phyloP scores from a whole-genome alignment of 164 flowering plant genomes.

The Magnolia changhungtana region DNA sequence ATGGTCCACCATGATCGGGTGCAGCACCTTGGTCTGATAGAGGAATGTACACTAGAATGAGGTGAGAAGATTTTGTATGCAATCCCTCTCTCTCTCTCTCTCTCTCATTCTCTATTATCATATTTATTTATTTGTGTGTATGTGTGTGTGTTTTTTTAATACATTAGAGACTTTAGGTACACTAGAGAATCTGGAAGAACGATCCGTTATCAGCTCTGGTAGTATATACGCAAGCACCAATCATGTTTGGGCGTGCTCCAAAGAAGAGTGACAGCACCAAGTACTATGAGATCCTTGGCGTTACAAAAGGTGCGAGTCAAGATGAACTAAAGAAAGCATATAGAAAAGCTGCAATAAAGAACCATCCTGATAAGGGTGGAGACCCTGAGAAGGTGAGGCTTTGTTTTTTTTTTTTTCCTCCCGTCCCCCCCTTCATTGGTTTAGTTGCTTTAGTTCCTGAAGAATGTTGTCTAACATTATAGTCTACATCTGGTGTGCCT shows the following conservation, averaged over 20 bases:
- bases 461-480: neutral
- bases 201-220: neutral
- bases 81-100: no score
- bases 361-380: slow-evolving; percentile 68
- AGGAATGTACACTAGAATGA: no score
- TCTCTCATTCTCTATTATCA: neutral
- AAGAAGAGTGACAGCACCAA: slow-evolving; percentile 48
- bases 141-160: neutral
- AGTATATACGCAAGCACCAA: slow-evolving; percentile 7
- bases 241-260: slow-evolving; percentile 61
- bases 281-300: slow-evolving; percentile 55
- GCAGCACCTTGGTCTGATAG: no score
- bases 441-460: neutral
- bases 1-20: no score
- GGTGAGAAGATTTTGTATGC: no score
- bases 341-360: slow-evolving; percentile 56
- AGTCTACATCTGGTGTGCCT: neutral
- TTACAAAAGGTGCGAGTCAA: slow-evolving; percentile 37
- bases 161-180: neutral
- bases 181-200: neutral
- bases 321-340: slow-evolving; percentile 66
- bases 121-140: neutral
- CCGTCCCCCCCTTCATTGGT: neutral
- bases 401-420: neutral
- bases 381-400: slow-evolving; percentile 55